phyloP scores from a whole-genome alignment of 129 eudicot species.

The Lactuca sativa region DNA sequence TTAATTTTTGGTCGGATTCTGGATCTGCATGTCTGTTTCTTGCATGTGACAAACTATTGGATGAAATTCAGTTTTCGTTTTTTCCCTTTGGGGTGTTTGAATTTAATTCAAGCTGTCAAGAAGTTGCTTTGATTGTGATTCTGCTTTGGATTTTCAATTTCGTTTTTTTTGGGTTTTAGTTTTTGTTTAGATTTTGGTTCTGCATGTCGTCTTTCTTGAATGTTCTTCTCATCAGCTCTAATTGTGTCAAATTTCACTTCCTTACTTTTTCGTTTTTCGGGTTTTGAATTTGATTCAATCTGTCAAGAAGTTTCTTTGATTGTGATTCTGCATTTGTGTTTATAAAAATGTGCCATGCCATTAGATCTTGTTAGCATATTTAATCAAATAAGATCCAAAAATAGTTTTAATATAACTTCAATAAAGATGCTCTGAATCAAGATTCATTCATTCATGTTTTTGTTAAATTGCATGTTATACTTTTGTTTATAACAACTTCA shows the following conservation, averaged over 20 bases:
- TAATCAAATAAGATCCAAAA: background rate
- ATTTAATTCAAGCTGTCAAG: background rate
- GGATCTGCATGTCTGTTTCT: background rate
- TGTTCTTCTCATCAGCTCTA: background rate
- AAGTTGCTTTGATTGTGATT: background rate
- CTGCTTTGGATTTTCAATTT: no score
- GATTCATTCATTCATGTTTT: background rate
- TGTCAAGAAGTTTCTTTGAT: background rate
- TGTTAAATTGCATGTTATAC: background rate
- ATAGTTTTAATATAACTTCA: background rate
- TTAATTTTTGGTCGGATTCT: no score
- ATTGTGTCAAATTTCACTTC: no score
- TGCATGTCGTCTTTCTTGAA: background rate
- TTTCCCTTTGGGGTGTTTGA: no score
- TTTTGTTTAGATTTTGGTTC: no score
- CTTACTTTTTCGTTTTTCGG: no score
- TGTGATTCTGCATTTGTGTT: background rate
- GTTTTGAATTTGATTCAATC: background rate
- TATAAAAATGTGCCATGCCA: no score
- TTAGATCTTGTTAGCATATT: no score
- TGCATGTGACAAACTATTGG: conserved; percentile 16
- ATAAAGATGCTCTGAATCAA: conserved; percentile 5
- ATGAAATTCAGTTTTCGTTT: no score
- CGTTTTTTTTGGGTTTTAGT: no score
- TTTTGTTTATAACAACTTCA: background rate